Conservation (phyloP, 2,329 filamentous ascomycete genomes). For the Penicillium italicum region DNA sequence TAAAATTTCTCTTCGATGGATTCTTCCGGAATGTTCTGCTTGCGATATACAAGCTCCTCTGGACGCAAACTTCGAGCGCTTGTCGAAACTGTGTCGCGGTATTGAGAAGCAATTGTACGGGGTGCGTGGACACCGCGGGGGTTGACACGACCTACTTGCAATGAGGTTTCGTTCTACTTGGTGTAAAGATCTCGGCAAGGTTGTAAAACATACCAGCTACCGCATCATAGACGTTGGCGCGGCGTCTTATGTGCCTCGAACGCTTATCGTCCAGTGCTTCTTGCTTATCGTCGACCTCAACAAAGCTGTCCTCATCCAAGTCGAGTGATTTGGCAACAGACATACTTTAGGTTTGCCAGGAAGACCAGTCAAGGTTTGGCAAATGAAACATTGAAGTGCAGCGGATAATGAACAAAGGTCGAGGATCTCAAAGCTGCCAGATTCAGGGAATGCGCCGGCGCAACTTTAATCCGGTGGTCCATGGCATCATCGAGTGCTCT, state of each 20-base stretch:
- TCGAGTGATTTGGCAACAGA: neutral
- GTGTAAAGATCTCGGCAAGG: neutral
- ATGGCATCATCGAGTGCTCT: constrained; percentile 17
- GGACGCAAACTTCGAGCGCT: constrained; percentile 46
- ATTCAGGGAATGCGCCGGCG: constrained; percentile 18
- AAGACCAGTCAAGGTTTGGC: constrained; percentile 5
- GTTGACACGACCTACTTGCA: constrained; percentile 47
- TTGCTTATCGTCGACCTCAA: constrained; percentile 1
- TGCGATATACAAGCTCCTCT: constrained; percentile 58
- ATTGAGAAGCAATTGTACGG: constrained; percentile 24
- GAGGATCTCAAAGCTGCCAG: neutral
- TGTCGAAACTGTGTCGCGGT: constrained; percentile 36
- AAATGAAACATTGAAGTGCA: neutral
- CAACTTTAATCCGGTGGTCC: constrained; percentile 28
- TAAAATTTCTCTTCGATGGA: constrained; percentile 56
- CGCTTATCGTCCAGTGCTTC: constrained; percentile 10
- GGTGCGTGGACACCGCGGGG: constrained; percentile 33
- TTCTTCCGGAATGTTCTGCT: constrained; percentile 48
- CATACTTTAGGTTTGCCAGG: constrained; percentile 1
- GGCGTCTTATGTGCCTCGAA: constrained; percentile 29
- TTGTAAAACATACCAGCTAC: constrained; percentile 48
- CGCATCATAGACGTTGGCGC: constrained; percentile 55
- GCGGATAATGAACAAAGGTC: neutral
- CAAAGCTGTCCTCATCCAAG: neutral
- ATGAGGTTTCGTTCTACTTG: neutral